Base-by-base conservation (phyloP, 176 grass and related monocot genomes). In the Raddia guianensis region DNA sequence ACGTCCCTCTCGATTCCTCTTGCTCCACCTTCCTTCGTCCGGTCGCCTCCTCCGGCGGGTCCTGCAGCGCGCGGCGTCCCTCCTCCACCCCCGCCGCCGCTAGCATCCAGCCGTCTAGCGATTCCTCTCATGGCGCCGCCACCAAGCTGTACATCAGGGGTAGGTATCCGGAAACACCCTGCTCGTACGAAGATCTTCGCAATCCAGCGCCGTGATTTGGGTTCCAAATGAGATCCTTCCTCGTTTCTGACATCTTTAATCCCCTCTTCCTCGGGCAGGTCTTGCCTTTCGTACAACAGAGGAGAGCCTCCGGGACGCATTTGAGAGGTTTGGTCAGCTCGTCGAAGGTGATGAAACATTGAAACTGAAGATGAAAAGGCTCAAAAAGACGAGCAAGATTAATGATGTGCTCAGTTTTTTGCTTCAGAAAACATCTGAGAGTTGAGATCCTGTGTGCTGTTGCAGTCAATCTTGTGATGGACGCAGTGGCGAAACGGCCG, bases 381-480 rank as follows among this genome's bases (percentile, higher is more conserved):
- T 27, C 27, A 27, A 27, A 27, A 48, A 8, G 46, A 40, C 2
- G 62, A 32, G 40, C 12, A 37, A 27, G 19, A 73, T 50, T 7
- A 11, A 52, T 50, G 7, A 4, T 27, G 40, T 18, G 3, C 16
- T 13, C 1, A 1, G 12, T 19, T 52, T 76, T 76, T 79, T 73
- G 27, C 5, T 67, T 54, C 51, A 14, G 55, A 43, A 52, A 27
- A 32, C 37, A 40, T 65, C 66, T 80, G 19, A 43, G 7, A 12
- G 32, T 80, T 47, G 53, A 56, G 3, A 54, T 61, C 73, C 2
- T 56, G 6, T 73, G 35, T 61, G 33, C 59, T 88, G 14, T 32
- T 84, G 76, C 83, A 93, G 90, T 91, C 40, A 82, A 84, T 49
- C 80, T 97, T 56, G 93, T 97, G 70, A 91, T 97, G 90, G 90